Conservation (phyloP, 2,329 filamentous ascomycete species). For the Aplosporella prunicola region DNA sequence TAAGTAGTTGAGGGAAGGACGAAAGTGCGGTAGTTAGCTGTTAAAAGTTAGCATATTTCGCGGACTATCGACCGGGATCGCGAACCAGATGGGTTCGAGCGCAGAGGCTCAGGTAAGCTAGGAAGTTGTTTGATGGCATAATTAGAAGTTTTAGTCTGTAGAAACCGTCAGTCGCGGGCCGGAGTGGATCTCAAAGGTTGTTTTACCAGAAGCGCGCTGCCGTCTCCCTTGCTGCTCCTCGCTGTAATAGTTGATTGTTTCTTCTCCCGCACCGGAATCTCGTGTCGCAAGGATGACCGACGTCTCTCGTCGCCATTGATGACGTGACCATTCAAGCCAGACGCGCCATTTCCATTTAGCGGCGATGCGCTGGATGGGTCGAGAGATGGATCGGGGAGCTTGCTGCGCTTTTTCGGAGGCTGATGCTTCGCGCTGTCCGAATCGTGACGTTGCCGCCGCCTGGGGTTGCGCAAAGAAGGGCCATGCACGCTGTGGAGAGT, state of each 20-base stretch:
- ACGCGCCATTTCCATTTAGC: slow-evolving; percentile 23
- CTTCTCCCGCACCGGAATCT: slow-evolving; percentile 34
- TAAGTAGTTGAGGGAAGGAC: slow-evolving; percentile 55
- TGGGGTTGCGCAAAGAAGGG: slow-evolving; percentile 35
- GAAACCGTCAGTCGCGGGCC: slow-evolving; percentile 1
- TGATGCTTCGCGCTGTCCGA: slow-evolving; percentile 32
- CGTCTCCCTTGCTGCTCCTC: slow-evolving; percentile 59
- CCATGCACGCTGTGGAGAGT: slow-evolving; percentile 26
- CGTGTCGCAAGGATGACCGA: slow-evolving; percentile 22
- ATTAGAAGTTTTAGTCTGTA: slow-evolving; percentile 69
- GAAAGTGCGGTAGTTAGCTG: slow-evolving; percentile 29
- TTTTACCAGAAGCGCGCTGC: slow-evolving; percentile 54
- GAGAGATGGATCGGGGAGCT: slow-evolving; percentile 33
- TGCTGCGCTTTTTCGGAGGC: slow-evolving; percentile 39
- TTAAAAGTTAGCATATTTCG: too few relatives aligned
- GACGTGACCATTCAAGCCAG: slow-evolving; percentile 24
- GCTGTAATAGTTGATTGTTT: slow-evolving; percentile 18
- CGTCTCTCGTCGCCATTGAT: slow-evolving; percentile 18
- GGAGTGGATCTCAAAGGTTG: slow-evolving; percentile 10
- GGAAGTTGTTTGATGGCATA: slow-evolving; percentile 81
- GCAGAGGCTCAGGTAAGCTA: slow-evolving; percentile 68
- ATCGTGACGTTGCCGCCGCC: slow-evolving; percentile 37
- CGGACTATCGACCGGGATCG: too few relatives aligned
- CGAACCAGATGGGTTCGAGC: slow-evolving; percentile 54
- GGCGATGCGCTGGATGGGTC: slow-evolving; percentile 18